Base-by-base conservation (phyloP, 768 basidiomycete species). In the Dendrothele bispora region DNA sequence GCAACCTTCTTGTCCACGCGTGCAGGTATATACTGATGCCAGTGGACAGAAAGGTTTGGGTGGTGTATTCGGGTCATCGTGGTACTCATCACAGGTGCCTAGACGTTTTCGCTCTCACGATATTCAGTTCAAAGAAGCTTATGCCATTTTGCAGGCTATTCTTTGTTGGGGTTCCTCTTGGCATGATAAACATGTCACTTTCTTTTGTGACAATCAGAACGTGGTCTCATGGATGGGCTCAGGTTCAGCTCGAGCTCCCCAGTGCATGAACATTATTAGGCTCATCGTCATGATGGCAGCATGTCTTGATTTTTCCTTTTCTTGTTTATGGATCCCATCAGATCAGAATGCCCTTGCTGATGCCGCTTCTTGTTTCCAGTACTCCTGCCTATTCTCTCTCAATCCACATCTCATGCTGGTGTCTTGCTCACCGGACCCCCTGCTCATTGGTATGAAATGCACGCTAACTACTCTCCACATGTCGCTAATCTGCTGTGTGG, bases 91-190 rank as follows among this genome's bases (percentile, higher is more conserved):
- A 3, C 48, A 49, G 2, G 46, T 59, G 24, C 56, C 62, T 14
- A 39, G 50, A 10, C 62, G 58, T 32, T 51, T 55, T 32, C 54
- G 50, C n/a, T n/a, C n/a, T n/a, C n/a, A 48, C 11, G 58, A 60
- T 37, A 61, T 61, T 18, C 54, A 60, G 26, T 56, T 63, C 51
- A 63, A 63, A 45, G 59, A 61, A 46, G 25, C 53, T 8, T 50
- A 25, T 24, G 58, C 61, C 4, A 53, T 61, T 10, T 42, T 61
- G 7, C 56, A 63, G 15, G 58, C 61, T 1, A 38, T 53, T 24
- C 20, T 56, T 11, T 39, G 46, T 11, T 58, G 54, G 55, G 61
- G 57, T 14, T 18, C 46, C 8, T 25, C 8, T 5, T 58, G 43
- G 40, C 18, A 15, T 1, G 46, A 48, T 10, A 15, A 24, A n/a